Conservation (phyloP, 768 basidiomycete genomes). For the Amyloporia xantha region DNA sequence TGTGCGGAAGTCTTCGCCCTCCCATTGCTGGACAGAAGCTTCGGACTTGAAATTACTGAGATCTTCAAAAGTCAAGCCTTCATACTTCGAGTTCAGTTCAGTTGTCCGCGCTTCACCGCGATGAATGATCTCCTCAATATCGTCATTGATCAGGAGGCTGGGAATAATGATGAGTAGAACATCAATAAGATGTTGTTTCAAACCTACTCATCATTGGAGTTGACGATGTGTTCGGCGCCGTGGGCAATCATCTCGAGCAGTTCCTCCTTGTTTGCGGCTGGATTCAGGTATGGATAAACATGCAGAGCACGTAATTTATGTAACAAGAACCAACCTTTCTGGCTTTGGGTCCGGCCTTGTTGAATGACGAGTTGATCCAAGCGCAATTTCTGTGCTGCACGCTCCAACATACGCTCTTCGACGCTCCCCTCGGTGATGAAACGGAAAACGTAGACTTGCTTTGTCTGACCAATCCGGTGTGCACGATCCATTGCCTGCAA, state of each 20-base stretch:
- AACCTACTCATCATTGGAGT: slow-evolving; percentile 62
- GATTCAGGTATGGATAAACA: neutral
- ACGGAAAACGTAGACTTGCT: slow-evolving; percentile 96
- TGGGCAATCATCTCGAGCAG: slow-evolving; percentile 97
- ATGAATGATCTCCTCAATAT: slow-evolving; percentile 91
- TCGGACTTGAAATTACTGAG: slow-evolving; percentile 97
- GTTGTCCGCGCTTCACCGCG: slow-evolving; percentile 87
- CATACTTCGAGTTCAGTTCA: slow-evolving; percentile 88
- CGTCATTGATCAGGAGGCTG: slow-evolving; percentile 74
- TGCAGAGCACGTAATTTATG: neutral
- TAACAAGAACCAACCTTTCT: slow-evolving; percentile 50
- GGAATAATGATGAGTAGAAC: neutral
- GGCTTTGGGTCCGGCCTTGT: slow-evolving; percentile 79
- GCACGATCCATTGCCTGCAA: slow-evolving; percentile 98
- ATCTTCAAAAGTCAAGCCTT: slow-evolving; percentile 88
- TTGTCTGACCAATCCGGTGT: slow-evolving; percentile 94
- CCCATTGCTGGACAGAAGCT: slow-evolving; percentile 88
- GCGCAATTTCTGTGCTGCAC: slow-evolving; percentile 91
- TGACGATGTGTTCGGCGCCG: slow-evolving; percentile 96
- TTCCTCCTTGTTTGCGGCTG: slow-evolving; percentile 92
- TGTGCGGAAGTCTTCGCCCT: slow-evolving; percentile 85
- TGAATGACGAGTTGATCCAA: slow-evolving; percentile 96
- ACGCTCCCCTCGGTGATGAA: slow-evolving; percentile 95
- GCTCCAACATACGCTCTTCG: slow-evolving; percentile 91
- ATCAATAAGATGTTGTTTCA: neutral